phyloP scores from a whole-genome alignment of 192 early-diverging fungal genomes.

The Gigaspora rosea region DNA sequence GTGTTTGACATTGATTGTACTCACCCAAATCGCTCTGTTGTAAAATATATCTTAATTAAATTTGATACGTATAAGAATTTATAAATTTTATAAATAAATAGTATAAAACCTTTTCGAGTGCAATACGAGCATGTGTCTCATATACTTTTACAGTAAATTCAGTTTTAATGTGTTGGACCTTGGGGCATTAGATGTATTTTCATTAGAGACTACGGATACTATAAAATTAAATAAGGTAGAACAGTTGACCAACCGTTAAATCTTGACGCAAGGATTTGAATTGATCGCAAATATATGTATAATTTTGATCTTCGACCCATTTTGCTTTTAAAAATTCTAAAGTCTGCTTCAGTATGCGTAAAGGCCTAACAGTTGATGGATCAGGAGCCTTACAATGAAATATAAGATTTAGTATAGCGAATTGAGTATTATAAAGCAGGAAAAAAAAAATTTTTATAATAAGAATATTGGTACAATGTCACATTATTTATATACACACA shows the following conservation, averaged over 20 bases:
- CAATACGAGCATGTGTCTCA: slow-evolving; percentile 93
- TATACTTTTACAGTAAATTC: slow-evolving; percentile 94
- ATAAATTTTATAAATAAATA: not conserved
- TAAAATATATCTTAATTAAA: slow-evolving; percentile 3
- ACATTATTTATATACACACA: slow-evolving; percentile 44
- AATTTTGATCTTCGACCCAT: slow-evolving; percentile 86
- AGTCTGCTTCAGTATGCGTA: slow-evolving; percentile 73
- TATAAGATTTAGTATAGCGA: slow-evolving; percentile 14
- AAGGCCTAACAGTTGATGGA: slow-evolving; percentile 90
- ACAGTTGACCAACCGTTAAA: slow-evolving; percentile 69
- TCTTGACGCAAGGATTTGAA: slow-evolving; percentile 97
- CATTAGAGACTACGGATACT: not conserved
- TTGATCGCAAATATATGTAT: slow-evolving; percentile 96
- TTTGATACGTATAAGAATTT: not conserved
- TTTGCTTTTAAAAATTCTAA: slow-evolving; percentile 74
- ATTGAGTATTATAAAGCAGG: too few relatives aligned
- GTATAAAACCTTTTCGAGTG: slow-evolving; percentile 78
- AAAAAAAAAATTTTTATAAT: not conserved
- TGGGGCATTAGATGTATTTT: slow-evolving; percentile 47
- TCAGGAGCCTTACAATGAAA: slow-evolving; percentile 72
- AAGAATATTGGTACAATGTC: not conserved
- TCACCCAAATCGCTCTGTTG: slow-evolving; percentile 88
- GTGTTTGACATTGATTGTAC: slow-evolving; percentile 97
- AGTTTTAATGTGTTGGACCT: slow-evolving; percentile 89
- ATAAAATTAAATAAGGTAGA: not conserved